Conservation (phyloP, 163 green algal species). For the Scenedesmus sp. region DNA sequence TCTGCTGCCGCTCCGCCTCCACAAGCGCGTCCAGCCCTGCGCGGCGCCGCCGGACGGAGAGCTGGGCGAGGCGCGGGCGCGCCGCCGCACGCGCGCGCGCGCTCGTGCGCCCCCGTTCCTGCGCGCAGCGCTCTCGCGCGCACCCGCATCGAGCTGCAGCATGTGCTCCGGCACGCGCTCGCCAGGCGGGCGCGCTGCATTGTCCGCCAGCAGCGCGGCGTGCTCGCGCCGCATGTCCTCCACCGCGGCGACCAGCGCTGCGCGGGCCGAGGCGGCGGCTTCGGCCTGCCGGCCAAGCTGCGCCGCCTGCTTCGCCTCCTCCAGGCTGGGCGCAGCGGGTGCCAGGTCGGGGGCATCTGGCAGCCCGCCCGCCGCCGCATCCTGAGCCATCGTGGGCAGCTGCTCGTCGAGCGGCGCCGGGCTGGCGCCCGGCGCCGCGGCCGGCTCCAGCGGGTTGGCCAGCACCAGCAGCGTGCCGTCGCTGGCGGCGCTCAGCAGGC, state of each 20-base stretch:
- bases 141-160: conserved; percentile 77
- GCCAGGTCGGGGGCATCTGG: background rate
- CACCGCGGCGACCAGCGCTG: conserved; percentile 24
- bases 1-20: background rate
- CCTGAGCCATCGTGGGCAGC: background rate
- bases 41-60: too few relatives aligned
- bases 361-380: background rate
- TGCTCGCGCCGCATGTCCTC: conserved; percentile 60
- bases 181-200: conserved; percentile 52
- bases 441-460: conserved; percentile 7
- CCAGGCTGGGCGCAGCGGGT: conserved; percentile 60
- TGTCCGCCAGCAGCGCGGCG: conserved; percentile 65
- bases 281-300: conserved; percentile 35
- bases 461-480: conserved; percentile 62
- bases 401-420: background rate
- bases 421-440: background rate
- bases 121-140: background rate
- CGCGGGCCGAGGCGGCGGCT: conserved; percentile 24
- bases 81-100: too few relatives aligned
- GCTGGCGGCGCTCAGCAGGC: conserved; percentile 60
- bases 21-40: conserved; percentile 22
- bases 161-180: conserved; percentile 59
- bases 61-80: too few relatives aligned
- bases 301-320: conserved; percentile 50
- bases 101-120: too few relatives aligned